Percentiles rank a stretch among this genome's conserved stretches.
These are phyloP conservation scores for Chytriomyces sp. DNA, from an alignment of 192 early-diverging fungal genomes.

Conservation along the genomic window DNA sequence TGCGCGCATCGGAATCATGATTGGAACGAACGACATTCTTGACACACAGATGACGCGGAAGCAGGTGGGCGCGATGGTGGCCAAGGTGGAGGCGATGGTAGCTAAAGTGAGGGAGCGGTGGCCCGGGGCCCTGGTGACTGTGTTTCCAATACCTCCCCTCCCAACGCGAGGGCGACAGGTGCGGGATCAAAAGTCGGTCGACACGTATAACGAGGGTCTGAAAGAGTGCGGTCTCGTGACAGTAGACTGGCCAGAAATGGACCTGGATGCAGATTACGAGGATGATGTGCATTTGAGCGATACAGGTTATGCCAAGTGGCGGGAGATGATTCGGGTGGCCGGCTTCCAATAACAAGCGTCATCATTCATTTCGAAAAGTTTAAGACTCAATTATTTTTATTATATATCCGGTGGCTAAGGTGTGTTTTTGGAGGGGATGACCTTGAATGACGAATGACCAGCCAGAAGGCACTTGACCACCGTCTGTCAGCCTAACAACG, in stretches of 20 bases:
- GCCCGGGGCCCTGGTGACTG: conserved; percentile 8
- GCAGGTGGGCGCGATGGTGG: conserved; percentile 8
- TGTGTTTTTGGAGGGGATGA: too few relatives aligned
- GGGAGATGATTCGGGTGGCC: not conserved
- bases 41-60: not conserved
- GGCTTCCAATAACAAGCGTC: not conserved
- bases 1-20: conserved; percentile 18
- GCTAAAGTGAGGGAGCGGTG: not conserved
- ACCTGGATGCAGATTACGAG: conserved; percentile 29
- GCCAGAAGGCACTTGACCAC: too few relatives aligned
- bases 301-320: conserved; percentile 23
- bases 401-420: too few relatives aligned
- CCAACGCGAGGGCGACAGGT: not conserved
- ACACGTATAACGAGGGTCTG: conserved; percentile 7
- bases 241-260: conserved; percentile 19
- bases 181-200: conserved; percentile 4
- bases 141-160: conserved; percentile 32
- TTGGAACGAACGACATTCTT: conserved; percentile 24
- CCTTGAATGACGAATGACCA: too few relatives aligned
- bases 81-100: not conserved
- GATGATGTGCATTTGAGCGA: conserved; percentile 28
- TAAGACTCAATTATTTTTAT: too few relatives aligned
- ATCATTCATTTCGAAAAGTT: too few relatives aligned
- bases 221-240: not conserved
- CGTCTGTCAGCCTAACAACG: too few relatives aligned